Percentiles rank a stretch among this genome's conserved stretches.
These are phyloP conservation scores for Ophiognomonia clavigignenti-juglandacearum DNA, from an alignment of 2,329 filamentous ascomycete species.

Conservation along the genomic window DNA sequence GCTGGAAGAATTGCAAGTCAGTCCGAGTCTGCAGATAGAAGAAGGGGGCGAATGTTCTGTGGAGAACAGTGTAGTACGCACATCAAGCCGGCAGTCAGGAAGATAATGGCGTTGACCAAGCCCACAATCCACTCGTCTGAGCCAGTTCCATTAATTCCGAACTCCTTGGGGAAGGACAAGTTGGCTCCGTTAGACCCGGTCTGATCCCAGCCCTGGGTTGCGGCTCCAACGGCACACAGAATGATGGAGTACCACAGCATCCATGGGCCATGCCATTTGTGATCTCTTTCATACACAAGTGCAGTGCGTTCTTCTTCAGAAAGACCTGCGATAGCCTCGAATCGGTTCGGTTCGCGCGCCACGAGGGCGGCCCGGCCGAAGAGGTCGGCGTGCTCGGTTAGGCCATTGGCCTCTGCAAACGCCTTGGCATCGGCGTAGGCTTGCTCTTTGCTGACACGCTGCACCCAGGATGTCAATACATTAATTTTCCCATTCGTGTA, in stretches of 20 bases:
- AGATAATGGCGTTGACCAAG: conserved; percentile 55
- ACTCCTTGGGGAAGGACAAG: conserved; percentile 52
- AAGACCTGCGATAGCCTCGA: conserved; percentile 48
- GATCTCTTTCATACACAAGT: conserved; percentile 57
- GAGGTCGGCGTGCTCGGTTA: conserved; percentile 52
- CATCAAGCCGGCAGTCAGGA: conserved; percentile 51
- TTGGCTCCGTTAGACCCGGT: conserved; percentile 39
- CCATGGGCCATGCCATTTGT: conserved; percentile 63
- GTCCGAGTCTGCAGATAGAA: neutral
- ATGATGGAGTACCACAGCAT: conserved; percentile 60
- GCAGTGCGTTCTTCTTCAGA: conserved; percentile 48
- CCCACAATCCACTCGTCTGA: conserved; percentile 52
- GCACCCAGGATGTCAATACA: neutral
- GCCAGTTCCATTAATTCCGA: conserved; percentile 35
- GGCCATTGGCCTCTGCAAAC: conserved; percentile 56
- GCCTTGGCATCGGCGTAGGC: conserved; percentile 51
- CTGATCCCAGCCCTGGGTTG: conserved; percentile 46
- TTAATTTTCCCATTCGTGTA: neutral
- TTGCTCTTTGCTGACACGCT: conserved; percentile 29
- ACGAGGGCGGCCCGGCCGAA: conserved; percentile 68
- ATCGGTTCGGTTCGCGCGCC: conserved; percentile 63
- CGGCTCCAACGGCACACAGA: conserved; percentile 51
- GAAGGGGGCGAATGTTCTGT: neutral
- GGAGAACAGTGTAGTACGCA: conserved; percentile 45
- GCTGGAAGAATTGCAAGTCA: neutral